Base-by-base conservation (phyloP, 2,329 filamentous ascomycete species). In the Aspergillus ustus region DNA sequence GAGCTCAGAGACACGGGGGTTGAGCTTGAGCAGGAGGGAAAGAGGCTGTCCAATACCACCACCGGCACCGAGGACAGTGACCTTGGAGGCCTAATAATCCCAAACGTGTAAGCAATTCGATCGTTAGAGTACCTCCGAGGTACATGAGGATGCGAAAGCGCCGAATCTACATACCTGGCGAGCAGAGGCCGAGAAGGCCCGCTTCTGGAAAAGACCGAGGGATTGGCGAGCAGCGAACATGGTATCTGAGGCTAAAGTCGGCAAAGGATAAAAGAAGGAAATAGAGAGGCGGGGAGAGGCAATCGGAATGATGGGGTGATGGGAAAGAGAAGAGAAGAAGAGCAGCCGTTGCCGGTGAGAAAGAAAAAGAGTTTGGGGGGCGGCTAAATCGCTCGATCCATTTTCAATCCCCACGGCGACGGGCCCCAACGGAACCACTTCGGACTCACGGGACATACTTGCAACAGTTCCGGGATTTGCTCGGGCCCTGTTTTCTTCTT, bases 21-120 rank as follows among this genome's bases (percentile, higher is more conserved):
- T 98, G 79, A 97, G 89, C 92, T 99, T 99, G 82, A 99, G 88
- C 77, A 99, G 90, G 71, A 99, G 91, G 63, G 95, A 99, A 75
- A 99, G 86, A 76, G 95, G 95, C 81, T 99, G 95, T 81, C 95
- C 95, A 84, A 99, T 99, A 82, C 95, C 95, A 84, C 95, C 95
- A 76, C 91, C 91, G 72, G 95, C 95, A 85, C 95, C 95, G 80
- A 98, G 91, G 72, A 99, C 93, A 77, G 93, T 89, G 75, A 99
- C 95, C 88, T 98, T 98, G 83, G 93, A 96, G 77, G 93, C 88
- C 95, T 99, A 70, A 43, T 57, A 48, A 50, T 59, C 40, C 51
- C 55, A 61, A 63, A 59, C 49, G 25, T 28, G 56, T 60, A 34
- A 58, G 46, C 50, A 53, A 34, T 57, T 72, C 63, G 68, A 67